Conservation (phyloP, 345 rosid species). For the Carallia pectinifolia region DNA sequence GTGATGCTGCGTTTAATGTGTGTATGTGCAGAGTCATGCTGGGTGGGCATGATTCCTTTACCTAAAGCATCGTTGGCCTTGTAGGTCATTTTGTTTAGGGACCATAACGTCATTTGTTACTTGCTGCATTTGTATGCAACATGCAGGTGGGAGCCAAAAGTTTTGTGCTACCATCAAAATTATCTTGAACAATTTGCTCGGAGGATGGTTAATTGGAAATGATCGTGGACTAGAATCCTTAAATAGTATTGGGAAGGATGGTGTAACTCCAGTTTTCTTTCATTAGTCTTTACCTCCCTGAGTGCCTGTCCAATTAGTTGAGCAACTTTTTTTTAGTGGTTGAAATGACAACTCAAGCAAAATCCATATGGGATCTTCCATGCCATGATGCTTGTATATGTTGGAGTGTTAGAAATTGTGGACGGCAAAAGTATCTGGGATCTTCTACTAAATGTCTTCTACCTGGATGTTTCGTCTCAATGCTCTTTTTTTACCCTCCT, state of each 20-base stretch:
- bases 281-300: background rate
- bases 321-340: background rate
- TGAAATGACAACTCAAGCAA: background rate
- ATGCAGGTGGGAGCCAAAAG: constrained; percentile 1
- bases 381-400: background rate
- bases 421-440: background rate
- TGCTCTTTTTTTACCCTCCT: background rate
- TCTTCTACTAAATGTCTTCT: background rate
- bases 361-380: background rate
- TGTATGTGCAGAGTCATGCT: background rate
- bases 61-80: background rate
- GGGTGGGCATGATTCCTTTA: background rate
- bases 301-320: background rate
- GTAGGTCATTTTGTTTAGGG: background rate
- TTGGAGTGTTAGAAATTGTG: background rate
- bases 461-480: background rate
- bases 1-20: background rate
- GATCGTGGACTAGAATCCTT: background rate
- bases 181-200: background rate
- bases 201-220: background rate
- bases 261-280: background rate
- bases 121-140: background rate
- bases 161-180: background rate
- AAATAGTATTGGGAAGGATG: background rate
- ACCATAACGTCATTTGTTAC: background rate